Percentiles rank a stretch among this genome's conserved stretches.
phyloP scores from a whole-genome alignment of 257 asterid species.

The Jaltomata sinuosa region DNA sequence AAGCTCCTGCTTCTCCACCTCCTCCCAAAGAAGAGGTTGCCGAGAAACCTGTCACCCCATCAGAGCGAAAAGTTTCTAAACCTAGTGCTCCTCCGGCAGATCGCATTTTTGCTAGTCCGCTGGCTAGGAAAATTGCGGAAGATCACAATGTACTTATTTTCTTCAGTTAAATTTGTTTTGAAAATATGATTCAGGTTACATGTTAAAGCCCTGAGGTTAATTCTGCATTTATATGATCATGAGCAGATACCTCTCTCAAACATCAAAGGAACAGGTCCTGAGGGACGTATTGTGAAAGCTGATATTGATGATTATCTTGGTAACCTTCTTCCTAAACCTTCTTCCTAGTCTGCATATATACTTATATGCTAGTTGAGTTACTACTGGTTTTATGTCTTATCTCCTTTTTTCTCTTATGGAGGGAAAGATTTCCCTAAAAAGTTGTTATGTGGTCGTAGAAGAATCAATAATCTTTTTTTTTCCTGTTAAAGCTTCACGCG shows the following conservation, averaged over 20 bases:
- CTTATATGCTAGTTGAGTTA: background rate
- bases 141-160: slow-evolving; percentile 53
- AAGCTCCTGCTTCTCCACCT: slow-evolving; percentile 52
- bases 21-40: slow-evolving; percentile 59
- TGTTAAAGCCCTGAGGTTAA: background rate
- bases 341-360: background rate
- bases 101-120: slow-evolving; percentile 91
- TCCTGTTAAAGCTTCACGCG: slow-evolving; percentile 69
- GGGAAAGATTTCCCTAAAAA: background rate
- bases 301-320: slow-evolving; percentile 93
- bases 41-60: slow-evolving; percentile 39
- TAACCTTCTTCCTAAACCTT: slow-evolving; percentile 27
- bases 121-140: slow-evolving; percentile 84
- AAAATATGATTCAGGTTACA: background rate
- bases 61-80: slow-evolving; percentile 57
- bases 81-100: slow-evolving; percentile 48
- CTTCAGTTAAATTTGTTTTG: background rate
- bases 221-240: slow-evolving; percentile 3
- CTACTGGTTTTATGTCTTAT: background rate
- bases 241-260: slow-evolving; percentile 65
- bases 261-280: slow-evolving; percentile 96
- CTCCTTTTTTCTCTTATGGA: background rate
- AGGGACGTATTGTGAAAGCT: slow-evolving; percentile 89
- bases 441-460: background rate
- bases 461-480: slow-evolving; percentile 13